phyloP scores from a whole-genome alignment of 768 basidiomycete genomes.

The Leccinellum albellum region DNA sequence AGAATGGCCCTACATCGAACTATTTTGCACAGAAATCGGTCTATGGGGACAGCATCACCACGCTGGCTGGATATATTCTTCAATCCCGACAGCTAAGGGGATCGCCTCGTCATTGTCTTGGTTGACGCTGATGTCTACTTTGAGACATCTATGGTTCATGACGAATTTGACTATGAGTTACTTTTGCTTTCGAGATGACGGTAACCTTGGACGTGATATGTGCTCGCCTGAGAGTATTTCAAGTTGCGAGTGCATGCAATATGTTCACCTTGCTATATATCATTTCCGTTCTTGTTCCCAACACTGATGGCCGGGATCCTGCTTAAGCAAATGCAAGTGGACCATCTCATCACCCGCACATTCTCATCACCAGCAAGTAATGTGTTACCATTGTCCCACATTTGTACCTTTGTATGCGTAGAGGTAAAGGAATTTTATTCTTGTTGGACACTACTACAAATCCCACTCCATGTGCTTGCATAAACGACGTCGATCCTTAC shows the following conservation, averaged over 20 bases:
- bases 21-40: slow-evolving; percentile 87
- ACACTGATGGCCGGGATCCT: no score
- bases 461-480: no score
- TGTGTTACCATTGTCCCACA: no score
- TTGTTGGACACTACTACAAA: no score
- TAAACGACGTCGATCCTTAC: no score
- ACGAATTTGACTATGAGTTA: slow-evolving; percentile 97
- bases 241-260: slow-evolving; percentile 77
- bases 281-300: no score
- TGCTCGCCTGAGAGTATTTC: slow-evolving; percentile 65
- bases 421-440: no score
- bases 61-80: slow-evolving; percentile 73
- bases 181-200: slow-evolving; percentile 89
- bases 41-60: slow-evolving; percentile 61
- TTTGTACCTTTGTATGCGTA: no score
- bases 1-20: slow-evolving; percentile 76
- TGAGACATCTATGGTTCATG: slow-evolving; percentile 73
- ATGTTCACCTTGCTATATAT: slow-evolving; percentile 66
- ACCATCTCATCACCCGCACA: no score
- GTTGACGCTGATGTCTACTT: slow-evolving; percentile 93
- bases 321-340: no score
- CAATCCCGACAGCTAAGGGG: no score
- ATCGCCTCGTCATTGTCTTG: slow-evolving; percentile 83
- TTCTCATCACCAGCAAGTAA: no score
- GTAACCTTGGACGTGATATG: slow-evolving; percentile 77